Evolutionary conservation across 2,329 filamentous ascomycete genomes (phyloP).

Genomic region (Lasiodiplodia hormozganensis): DNA sequence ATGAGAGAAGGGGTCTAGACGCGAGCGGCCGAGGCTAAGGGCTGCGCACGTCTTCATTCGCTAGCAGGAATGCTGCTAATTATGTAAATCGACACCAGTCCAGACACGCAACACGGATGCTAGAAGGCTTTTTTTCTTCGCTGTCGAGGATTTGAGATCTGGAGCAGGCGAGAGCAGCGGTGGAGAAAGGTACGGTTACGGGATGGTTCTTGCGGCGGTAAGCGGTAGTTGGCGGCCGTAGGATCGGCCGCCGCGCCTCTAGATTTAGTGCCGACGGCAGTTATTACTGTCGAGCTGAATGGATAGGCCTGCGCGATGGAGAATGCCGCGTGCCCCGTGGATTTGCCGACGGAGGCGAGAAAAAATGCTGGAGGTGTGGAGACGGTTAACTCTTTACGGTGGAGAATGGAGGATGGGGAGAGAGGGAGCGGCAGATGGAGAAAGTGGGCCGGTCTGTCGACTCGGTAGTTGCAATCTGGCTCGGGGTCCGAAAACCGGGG

Average conservation of each 20-base stretch:
- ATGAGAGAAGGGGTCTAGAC: neutral
- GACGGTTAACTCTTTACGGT: neutral
- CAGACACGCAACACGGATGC: neutral
- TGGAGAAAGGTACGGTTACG: neutral
- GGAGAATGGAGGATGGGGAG: neutral
- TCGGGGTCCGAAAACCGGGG: slow-evolving; percentile 23
- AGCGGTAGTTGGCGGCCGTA: neutral
- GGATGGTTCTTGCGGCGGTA: neutral
- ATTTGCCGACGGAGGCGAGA: neutral
- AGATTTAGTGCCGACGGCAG: neutral
- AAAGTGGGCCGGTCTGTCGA: neutral
- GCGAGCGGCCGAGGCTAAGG: neutral
- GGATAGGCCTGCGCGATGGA: neutral
- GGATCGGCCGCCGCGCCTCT: neutral
- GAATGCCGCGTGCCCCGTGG: neutral
- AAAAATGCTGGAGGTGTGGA: neutral
- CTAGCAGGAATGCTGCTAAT: slow-evolving; percentile 1
- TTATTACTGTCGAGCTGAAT: neutral
- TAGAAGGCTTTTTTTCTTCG: neutral
- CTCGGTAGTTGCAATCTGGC: neutral
- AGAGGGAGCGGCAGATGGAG: neutral
- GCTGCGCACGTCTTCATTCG: slow-evolving; percentile 2
- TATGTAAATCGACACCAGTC: neutral
- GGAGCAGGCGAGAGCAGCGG: neutral
- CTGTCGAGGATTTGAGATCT: neutral